Percentiles rank a stretch among this genome's conserved stretches.
phyloP scores from a whole-genome alignment of 805 yeast species.

The Schizosaccharomyces cryophilus region DNA sequence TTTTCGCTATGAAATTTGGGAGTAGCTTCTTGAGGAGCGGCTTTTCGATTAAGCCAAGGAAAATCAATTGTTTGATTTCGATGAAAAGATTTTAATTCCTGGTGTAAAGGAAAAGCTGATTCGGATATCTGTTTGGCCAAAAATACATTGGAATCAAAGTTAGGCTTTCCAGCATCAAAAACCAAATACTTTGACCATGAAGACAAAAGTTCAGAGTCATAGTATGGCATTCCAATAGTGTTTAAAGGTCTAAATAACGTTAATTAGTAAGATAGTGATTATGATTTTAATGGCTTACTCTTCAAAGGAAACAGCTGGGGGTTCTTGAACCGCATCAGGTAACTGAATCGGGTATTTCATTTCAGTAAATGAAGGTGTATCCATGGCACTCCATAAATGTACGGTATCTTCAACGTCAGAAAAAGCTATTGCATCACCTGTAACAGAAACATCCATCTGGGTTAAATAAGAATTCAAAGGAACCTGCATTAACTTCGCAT shows the following conservation, averaged over 20 bases:
- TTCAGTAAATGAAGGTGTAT: slow-evolving; percentile 20
- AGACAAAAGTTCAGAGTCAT: slow-evolving; percentile 36
- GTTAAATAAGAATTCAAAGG: slow-evolving; percentile 23
- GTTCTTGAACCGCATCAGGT: slow-evolving; percentile 19
- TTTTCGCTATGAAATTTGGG: slow-evolving; percentile 5
- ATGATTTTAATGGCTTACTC: not conserved
- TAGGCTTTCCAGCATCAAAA: slow-evolving; percentile 33
- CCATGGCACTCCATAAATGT: slow-evolving; percentile 42
- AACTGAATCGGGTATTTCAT: slow-evolving; percentile 27
- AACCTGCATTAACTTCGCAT: slow-evolving; percentile 39
- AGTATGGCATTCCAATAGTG: slow-evolving; percentile 66
- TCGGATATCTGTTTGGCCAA: not conserved
- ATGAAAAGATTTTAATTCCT: not conserved
- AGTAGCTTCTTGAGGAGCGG: slow-evolving; percentile 9
- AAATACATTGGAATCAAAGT: not conserved
- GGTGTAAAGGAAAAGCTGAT: not conserved
- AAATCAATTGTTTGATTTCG: not conserved
- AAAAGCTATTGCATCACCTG: slow-evolving; percentile 58
- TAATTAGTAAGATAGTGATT: not conserved
- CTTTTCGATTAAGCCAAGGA: slow-evolving; percentile 5
- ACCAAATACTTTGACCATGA: slow-evolving; percentile 39
- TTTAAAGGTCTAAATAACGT: slow-evolving; percentile 30
- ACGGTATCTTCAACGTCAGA: slow-evolving; percentile 37
- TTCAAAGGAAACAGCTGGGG: slow-evolving; percentile 5
- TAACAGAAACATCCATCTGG: slow-evolving; percentile 29